Evolutionary conservation across 1,284 basidiomycete species (phyloP).

Genomic region (Schizophyllum amplum): DNA sequence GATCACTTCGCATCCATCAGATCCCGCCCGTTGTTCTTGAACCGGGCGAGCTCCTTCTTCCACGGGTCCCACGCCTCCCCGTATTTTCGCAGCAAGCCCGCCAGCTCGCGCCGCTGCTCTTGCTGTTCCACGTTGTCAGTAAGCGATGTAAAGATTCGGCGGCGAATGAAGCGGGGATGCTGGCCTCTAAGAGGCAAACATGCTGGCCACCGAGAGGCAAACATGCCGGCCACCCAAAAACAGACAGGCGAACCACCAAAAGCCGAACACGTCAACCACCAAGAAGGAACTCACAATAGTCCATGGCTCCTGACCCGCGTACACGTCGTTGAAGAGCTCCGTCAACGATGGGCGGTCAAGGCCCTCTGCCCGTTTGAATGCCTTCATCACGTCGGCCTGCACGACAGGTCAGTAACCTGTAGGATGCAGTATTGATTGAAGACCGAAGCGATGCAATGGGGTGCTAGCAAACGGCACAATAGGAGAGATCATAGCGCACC

Average conservation of each 20-base stretch:
- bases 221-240: too few species aligned
- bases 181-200: too few species aligned
- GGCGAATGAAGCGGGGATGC: background rate
- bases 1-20: constrained; percentile 20
- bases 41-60: constrained; percentile 74
- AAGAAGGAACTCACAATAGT: constrained; percentile 56
- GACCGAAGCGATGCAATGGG: too few species aligned
- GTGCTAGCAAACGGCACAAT: too few species aligned
- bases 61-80: constrained; percentile 79
- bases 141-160: background rate
- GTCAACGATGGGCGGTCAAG: constrained; percentile 63
- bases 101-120: constrained; percentile 80
- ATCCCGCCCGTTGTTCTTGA: constrained; percentile 73
- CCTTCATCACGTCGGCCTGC: constrained; percentile 57
- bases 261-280: too few species aligned
- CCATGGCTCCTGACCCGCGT: constrained; percentile 79
- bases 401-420: too few species aligned
- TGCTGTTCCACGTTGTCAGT: too few species aligned
- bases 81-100: constrained; percentile 73
- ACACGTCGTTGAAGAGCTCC: constrained; percentile 85
- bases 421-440: too few species aligned
- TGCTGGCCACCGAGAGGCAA: too few species aligned
- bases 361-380: constrained; percentile 74
- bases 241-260: too few species aligned
- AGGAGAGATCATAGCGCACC: background rate